A percentile compares a stretch with the other conserved stretches of the same genome.
phyloP scores from a whole-genome alignment of 495 filamentous ascomycete species.

The Xylona heveae region DNA sequence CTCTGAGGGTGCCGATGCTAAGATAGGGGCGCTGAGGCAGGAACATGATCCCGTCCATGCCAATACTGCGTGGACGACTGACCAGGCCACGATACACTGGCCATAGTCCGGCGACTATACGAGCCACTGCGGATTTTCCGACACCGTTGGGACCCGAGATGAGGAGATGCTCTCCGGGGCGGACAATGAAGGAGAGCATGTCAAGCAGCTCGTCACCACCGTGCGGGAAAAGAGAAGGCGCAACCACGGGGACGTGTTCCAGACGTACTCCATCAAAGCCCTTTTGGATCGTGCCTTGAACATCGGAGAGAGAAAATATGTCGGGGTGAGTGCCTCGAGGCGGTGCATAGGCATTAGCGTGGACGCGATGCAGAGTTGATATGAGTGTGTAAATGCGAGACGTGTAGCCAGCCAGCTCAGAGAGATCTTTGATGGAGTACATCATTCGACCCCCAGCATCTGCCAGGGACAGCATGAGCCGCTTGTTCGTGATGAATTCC shows the following conservation, averaged over 20 bases:
- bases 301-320: slow-evolving; percentile 69
- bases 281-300: slow-evolving; percentile 79
- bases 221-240: slow-evolving; percentile 59
- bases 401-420: slow-evolving; percentile 86
- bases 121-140: slow-evolving; percentile 77
- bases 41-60: slow-evolving; percentile 92
- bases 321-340: slow-evolving; percentile 48
- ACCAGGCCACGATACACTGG: slow-evolving; percentile 86
- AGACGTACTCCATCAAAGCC: slow-evolving; percentile 88
- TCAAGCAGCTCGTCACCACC: slow-evolving; percentile 86
- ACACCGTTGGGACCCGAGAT: slow-evolving; percentile 92
- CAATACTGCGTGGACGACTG: slow-evolving; percentile 57
- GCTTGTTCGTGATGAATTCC: slow-evolving; percentile 98
- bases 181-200: slow-evolving; percentile 67
- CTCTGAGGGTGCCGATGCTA: slow-evolving; percentile 80
- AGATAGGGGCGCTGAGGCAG: slow-evolving; percentile 88
- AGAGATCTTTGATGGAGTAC: slow-evolving; percentile 97
- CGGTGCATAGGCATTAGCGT: slow-evolving; percentile 68
- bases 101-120: slow-evolving; percentile 86
- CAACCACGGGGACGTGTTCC: slow-evolving; percentile 84
- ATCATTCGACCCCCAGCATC: slow-evolving; percentile 97
- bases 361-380: slow-evolving; percentile 79
- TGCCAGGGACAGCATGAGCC: slow-evolving; percentile 90
- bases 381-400: slow-evolving; percentile 91
- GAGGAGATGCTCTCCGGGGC: slow-evolving; percentile 75